Evolutionary conservation across 495 filamentous ascomycete genomes (phyloP), one percentile per base, ranked within the genome.

Genomic region (Podospora tetraspora): DNA sequence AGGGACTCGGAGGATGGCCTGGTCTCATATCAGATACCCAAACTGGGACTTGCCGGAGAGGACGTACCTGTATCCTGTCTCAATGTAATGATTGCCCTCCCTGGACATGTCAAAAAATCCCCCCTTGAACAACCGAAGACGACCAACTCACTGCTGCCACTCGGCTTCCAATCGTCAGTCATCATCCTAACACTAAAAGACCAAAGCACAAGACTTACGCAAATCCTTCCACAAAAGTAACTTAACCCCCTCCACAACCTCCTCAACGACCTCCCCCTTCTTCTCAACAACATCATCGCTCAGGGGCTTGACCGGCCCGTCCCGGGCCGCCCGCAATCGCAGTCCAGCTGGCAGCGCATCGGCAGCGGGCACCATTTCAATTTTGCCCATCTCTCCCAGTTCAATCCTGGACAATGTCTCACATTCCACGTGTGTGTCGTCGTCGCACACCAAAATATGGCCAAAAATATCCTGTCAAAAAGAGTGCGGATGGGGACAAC

Each of bases 1-100:
- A 77, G 57, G 8, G 81, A 83, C 1, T 12, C 58, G 10, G 57
- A 22, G n/a, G 21, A 16, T 29, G 57, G 64, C 1, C 63, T 29
- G 16, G 1, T 24, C 13, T 1, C 13, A 25, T 22, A 23, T 57
- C 12, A 64, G 34, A 37, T 57, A 52, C 4, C 5, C 7, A 3
- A 5, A n/a, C 21, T 23, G 3, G 8, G 6, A 65, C 2, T 8
- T 30, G 16, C n/a, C 16, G 13, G 7, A 23, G 62, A 21, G 16
- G 32, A 25, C n/a, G 30, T 32, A 37, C 58, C 65, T 56, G 32
- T 66, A 66, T 0, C 65, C 65, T 0, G 29, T 66, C 16, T 61
- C 58, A 16, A 66, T 61, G 12, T 12, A 61, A 22, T 66, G 65
- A n/a, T 66, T 66, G 1, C 65, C 65, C 23, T 66, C 65, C 25